Conservation (phyloP, 345 rosid genomes). For the Gossypium ekmanianum region DNA sequence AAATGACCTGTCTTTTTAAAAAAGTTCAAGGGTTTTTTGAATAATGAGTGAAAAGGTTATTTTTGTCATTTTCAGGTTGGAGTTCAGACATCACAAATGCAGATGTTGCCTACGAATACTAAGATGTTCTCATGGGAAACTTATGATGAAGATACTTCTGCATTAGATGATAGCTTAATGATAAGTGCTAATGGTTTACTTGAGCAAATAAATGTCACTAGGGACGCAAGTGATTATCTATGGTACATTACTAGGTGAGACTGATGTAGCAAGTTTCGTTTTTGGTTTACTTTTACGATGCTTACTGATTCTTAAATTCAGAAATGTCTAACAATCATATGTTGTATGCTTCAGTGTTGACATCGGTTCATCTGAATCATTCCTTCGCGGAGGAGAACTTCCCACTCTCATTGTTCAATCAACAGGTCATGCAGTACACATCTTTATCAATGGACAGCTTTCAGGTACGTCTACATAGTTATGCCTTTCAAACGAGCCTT, state of each 20-base stretch:
- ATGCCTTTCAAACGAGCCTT: background rate
- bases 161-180: constrained; percentile 58
- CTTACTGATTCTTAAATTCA: constrained; percentile 5
- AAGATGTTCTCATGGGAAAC: constrained; percentile 75
- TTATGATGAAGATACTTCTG: constrained; percentile 76
- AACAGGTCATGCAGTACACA: constrained; percentile 86
- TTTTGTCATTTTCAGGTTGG: constrained; percentile 27
- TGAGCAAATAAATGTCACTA: constrained; percentile 54
- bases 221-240: constrained; percentile 57
- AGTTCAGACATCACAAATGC: constrained; percentile 47
- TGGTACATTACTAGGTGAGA: constrained; percentile 58
- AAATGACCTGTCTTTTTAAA: too few species aligned
- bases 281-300: background rate
- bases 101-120: constrained; percentile 68
- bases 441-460: constrained; percentile 82
- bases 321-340: background rate
- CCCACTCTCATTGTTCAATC: constrained; percentile 89
- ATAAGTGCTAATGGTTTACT: constrained; percentile 38
- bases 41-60: background rate
- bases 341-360: constrained; percentile 50
- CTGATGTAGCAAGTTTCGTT: background rate
- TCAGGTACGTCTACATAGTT: constrained; percentile 50
- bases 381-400: constrained; percentile 83
- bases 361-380: constrained; percentile 71
- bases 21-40: background rate